Base-by-base conservation (phyloP, 2,329 filamentous ascomycete genomes). In the Cyclaneusma minus region DNA sequence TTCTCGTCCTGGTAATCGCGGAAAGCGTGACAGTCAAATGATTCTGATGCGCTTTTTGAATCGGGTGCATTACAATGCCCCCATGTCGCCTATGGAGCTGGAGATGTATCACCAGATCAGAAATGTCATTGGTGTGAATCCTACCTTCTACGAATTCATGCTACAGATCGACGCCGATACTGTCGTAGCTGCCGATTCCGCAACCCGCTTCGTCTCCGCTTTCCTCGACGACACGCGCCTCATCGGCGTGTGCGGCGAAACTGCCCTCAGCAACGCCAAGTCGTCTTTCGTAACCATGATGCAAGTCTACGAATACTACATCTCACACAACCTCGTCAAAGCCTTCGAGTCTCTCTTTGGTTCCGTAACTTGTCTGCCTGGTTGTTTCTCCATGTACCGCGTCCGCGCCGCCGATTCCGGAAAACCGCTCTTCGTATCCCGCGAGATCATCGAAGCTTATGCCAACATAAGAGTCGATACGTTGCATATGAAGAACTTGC, bases 231-330 rank as follows among this genome's bases (percentile, higher is more conserved):
- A 98, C 49, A 93, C 85, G 14, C 76, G 82, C 29, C 62, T 95
- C n/a, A 87, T 94, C 44, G 89, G 79, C 29, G 71, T 89, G 25
- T 98, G 89, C 46, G 89, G 89, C 55, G 89, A 98, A 55, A 98
- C 89, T 1, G 79, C 79, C 10, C 63, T 98, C 24, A 85, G 77
- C 35, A 98, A 98, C 48, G 80, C 84, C 33, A 94, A 94, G 52
- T 67, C 78, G 5, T 94, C 87, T 1, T 83, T 91, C 46, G 72
- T 92, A 39, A 98, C 89, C 27, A 95, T 95, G 87, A 98, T 98
- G 50, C 89, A 98, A 55, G 87, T 98, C 17, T 98, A 95, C 62
- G 87, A 98, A 55, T 98, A 98, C 64, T 98, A 85, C 60, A 98
- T 98, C 45, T 95, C 87, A 27, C 87, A 98, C 62, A 92, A 95